phyloP scores from a whole-genome alignment of 345 rosid species.

The Gossypium australe region DNA sequence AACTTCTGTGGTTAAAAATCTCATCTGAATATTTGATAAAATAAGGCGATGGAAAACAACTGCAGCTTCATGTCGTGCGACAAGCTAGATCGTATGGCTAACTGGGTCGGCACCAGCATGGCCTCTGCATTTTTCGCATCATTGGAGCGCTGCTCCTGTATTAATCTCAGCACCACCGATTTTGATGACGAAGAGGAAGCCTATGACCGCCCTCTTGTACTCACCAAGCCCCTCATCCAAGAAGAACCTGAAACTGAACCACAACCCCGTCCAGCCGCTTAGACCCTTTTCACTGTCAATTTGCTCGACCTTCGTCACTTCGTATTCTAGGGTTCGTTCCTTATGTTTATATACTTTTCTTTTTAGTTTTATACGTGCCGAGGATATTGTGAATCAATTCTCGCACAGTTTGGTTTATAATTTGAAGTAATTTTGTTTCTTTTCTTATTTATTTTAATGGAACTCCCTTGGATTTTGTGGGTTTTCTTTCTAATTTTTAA shows the following conservation, averaged over 20 bases:
- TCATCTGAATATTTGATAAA: neutral
- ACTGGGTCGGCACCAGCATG: constrained; percentile 56
- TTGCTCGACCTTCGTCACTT: constrained; percentile 19
- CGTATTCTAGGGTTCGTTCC: constrained; percentile 19
- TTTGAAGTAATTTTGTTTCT: neutral
- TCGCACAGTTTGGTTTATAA: neutral
- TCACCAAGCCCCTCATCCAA: constrained; percentile 26
- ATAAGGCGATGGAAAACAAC: constrained; percentile 24
- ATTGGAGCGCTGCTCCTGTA: constrained; percentile 65
- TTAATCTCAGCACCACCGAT: constrained; percentile 60
- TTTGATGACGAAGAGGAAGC: constrained; percentile 54
- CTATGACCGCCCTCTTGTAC: constrained; percentile 46
- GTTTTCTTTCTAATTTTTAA: neutral
- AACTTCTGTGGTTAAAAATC: neutral
- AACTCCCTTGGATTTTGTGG: neutral
- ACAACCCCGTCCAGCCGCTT: constrained; percentile 7
- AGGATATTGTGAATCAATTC: neutral
- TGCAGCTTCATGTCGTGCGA: constrained; percentile 54
- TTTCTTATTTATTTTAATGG: neutral
- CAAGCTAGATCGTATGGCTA: constrained; percentile 54
- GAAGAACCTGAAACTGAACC: constrained; percentile 16
- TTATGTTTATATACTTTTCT: neutral
- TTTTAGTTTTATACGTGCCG: neutral
- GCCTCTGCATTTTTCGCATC: constrained; percentile 69
- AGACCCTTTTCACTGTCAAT: constrained; percentile 15